Percentiles rank a stretch among this genome's conserved stretches.
Evolutionary conservation across 192 early-diverging fungal genomes (phyloP).

Genomic region (Lobulomyces angularis): DNA sequence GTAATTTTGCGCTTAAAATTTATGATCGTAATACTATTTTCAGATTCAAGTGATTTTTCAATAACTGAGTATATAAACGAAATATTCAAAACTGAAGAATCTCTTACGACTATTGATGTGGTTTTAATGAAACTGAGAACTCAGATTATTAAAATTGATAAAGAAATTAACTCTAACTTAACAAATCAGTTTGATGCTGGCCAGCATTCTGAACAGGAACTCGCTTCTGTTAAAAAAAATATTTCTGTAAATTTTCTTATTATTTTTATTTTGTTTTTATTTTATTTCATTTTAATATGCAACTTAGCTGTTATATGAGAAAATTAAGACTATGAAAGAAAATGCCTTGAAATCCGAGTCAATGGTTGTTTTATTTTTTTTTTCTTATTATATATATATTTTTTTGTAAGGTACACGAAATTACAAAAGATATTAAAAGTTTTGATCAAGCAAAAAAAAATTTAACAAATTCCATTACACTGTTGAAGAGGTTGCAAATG

Average conservation of each 20-base stretch:
- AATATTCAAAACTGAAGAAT: conserved; percentile 64
- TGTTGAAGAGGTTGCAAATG: conserved; percentile 79
- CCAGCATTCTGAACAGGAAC: conserved; percentile 42
- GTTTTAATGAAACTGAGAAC: conserved; percentile 46
- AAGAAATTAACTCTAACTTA: conserved; percentile 58
- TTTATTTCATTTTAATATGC: background rate
- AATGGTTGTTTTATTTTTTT: too few relatives aligned
- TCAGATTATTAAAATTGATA: conserved; percentile 46
- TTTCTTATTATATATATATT: too few relatives aligned
- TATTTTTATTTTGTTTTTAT: conserved; percentile 12
- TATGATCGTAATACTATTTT: too few relatives aligned
- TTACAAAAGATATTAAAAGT: conserved; percentile 89
- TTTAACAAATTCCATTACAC: conserved; percentile 64
- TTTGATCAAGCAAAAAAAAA: conserved; percentile 92
- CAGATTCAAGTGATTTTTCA: conserved; percentile 44
- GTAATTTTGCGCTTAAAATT: too few relatives aligned
- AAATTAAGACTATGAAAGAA: conserved; percentile 71
- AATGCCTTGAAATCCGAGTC: conserved; percentile 74
- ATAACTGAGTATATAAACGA: conserved; percentile 66
- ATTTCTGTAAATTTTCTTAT: conserved; percentile 46
- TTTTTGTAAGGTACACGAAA: too few relatives aligned
- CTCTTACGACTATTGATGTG: conserved; percentile 47
- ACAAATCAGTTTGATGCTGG: conserved; percentile 54
- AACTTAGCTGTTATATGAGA: conserved; percentile 57
- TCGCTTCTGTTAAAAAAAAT: conserved; percentile 57